Percentiles rank a stretch among this genome's conserved stretches.
Conservation (phyloP, 768 basidiomycete species). For the Lanmaoa pseudosensibilis region DNA sequence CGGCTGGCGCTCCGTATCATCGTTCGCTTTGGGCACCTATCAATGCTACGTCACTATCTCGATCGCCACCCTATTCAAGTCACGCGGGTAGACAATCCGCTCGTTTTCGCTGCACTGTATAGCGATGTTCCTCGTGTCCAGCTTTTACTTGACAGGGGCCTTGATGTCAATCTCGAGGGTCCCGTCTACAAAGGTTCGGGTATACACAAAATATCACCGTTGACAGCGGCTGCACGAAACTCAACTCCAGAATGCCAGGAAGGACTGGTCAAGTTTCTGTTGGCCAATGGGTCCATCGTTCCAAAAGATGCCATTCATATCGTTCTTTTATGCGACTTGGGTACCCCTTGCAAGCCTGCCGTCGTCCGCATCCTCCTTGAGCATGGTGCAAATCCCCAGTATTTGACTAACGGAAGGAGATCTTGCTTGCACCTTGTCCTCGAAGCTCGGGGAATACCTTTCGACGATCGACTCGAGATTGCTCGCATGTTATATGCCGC, state of each 20-base stretch:
- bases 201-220: not conserved
- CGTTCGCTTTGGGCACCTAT: no score
- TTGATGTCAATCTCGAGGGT: conserved; percentile 6
- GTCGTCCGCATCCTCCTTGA: not conserved
- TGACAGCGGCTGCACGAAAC: not conserved
- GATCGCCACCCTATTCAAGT: no score
- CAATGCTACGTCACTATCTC: no score
- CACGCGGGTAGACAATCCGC: no score
- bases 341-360: not conserved
- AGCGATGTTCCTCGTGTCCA: not conserved
- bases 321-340: not conserved
- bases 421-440: not conserved
- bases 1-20: no score
- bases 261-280: not conserved
- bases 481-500: not conserved
- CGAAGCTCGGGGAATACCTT: no score
- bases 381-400: not conserved
- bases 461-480: not conserved
- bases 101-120: no score
- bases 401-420: not conserved
- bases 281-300: not conserved
- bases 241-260: not conserved
- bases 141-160: conserved; percentile 5
- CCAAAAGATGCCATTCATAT: not conserved
- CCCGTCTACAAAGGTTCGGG: no score